Evolutionary conservation across 257 asterid genomes (phyloP).

Genomic region (Ligustrum vulgare): DNA sequence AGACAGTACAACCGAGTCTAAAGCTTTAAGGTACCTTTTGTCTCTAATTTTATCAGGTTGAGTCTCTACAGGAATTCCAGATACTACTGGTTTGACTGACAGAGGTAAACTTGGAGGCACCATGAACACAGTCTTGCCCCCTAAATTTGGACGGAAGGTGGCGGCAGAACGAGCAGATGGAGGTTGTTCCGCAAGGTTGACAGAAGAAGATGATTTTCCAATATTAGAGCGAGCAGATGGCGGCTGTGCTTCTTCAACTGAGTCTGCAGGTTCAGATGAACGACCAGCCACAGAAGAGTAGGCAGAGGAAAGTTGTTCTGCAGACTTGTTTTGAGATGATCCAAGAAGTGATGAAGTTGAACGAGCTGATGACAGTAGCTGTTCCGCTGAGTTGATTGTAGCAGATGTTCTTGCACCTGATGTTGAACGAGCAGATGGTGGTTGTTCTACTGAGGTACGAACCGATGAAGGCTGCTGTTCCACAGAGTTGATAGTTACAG

Average conservation of each 20-base stretch:
- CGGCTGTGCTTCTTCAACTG: constrained; percentile 53
- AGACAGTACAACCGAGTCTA: too few relatives aligned
- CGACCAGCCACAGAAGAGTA: constrained; percentile 24
- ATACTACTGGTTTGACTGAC: constrained; percentile 45
- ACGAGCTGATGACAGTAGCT: constrained; percentile 46
- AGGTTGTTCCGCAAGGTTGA: constrained; percentile 54
- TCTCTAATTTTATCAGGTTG: constrained; percentile 54
- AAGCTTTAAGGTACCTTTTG: constrained; percentile 50
- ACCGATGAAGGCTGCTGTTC: constrained; percentile 15
- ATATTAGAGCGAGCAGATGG: constrained; percentile 43
- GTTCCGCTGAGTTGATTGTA: constrained; percentile 36
- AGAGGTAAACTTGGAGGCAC: constrained; percentile 57
- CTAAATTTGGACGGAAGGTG: constrained; percentile 46
- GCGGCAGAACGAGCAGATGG: constrained; percentile 58
- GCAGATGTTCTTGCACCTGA: constrained; percentile 40
- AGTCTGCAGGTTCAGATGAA: constrained; percentile 30
- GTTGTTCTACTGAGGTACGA: constrained; percentile 19
- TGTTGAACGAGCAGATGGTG: constrained; percentile 34
- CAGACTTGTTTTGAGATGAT: constrained; percentile 35
- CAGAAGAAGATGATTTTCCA: constrained; percentile 42
- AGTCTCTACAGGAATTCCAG: constrained; percentile 49
- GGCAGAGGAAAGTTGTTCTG: constrained; percentile 30
- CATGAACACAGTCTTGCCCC: constrained; percentile 49
- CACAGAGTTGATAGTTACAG: constrained; percentile 8
- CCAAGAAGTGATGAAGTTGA: constrained; percentile 29